Evolutionary conservation across 257 asterid species (phyloP).

Genomic region (Gentiana straminea): DNA sequence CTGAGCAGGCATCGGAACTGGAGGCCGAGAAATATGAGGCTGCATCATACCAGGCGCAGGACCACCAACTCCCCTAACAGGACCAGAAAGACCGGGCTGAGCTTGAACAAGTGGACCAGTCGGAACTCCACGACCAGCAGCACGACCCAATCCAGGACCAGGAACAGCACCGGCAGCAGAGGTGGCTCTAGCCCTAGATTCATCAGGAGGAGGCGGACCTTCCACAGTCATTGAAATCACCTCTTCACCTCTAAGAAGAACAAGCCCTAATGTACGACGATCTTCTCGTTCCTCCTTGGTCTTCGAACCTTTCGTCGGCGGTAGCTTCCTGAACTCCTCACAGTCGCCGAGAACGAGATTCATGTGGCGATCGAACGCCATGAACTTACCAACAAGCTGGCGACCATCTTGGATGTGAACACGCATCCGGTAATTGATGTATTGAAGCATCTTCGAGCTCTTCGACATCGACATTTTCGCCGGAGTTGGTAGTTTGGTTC

Average conservation of each 20-base stretch:
- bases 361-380: conserved; percentile 98
- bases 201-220: conserved; percentile 96
- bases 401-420: conserved; percentile 93
- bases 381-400: conserved; percentile 78
- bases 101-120: conserved; percentile 59
- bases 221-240: conserved; percentile 90
- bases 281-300: conserved; percentile 83
- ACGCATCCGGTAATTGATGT: conserved; percentile 90
- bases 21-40: conserved; percentile 83
- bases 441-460: conserved; percentile 91
- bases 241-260: conserved; percentile 85
- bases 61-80: conserved; percentile 89
- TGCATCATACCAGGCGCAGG: conserved; percentile 98
- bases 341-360: conserved; percentile 91
- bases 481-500: conserved; percentile 1
- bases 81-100: conserved; percentile 83
- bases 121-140: conserved; percentile 86
- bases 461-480: conserved; percentile 88
- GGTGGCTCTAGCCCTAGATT: conserved; percentile 58
- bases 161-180: conserved; percentile 35
- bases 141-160: conserved; percentile 83
- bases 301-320: conserved; percentile 72
- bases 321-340: conserved; percentile 80
- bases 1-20: conserved; percentile 48
- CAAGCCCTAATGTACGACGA: conserved; percentile 89